These are phyloP conservation scores for Penicillium mononematosum DNA, from an alignment of 495 filamentous ascomycete species.

Conservation along the genomic window DNA sequence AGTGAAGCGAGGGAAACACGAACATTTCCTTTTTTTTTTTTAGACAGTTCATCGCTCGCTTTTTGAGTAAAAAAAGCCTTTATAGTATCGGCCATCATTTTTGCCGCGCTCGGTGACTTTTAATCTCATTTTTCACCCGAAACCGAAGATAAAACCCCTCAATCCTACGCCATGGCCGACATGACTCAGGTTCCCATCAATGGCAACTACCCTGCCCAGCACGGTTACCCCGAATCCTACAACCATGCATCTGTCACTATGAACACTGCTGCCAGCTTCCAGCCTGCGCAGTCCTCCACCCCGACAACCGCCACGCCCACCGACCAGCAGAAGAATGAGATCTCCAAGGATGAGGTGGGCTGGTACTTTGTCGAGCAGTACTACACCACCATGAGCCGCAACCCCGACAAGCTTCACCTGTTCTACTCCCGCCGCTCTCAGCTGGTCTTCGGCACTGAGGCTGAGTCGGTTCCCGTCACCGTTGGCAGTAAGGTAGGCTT, in stretches of 20 bases:
- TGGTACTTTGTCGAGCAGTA: constrained; percentile 99
- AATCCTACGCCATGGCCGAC: constrained; percentile 42
- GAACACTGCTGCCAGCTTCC: constrained; percentile 44
- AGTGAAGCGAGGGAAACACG: constrained; percentile 24
- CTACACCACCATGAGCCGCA: constrained; percentile 94
- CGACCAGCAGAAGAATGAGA: constrained; percentile 45
- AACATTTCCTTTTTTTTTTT: constrained; percentile 18
- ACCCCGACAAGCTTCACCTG: constrained; percentile 85
- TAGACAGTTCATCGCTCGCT: constrained; percentile 15
- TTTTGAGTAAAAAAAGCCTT: constrained; percentile 1
- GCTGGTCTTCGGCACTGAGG: constrained; percentile 81
- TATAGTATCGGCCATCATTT: constrained; percentile 3
- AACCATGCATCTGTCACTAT: constrained; percentile 35
- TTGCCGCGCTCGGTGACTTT: constrained; percentile 21
- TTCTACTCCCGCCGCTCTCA: constrained; percentile 84
- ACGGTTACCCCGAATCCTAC: constrained; percentile 43
- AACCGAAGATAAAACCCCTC: constrained; percentile 15
- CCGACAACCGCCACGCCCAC: constrained; percentile 41
- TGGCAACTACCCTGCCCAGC: constrained; percentile 46
- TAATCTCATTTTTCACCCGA: constrained; percentile 21
- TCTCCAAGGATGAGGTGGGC: constrained; percentile 83
- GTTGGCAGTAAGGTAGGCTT: constrained; percentile 78
- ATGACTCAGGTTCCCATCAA: constrained; percentile 46
- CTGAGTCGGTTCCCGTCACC: constrained; percentile 77
- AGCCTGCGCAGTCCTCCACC: constrained; percentile 46